These are phyloP conservation scores for Solidago caesia DNA, from an alignment of 129 eudicot genomes.

Conservation along the genomic window DNA sequence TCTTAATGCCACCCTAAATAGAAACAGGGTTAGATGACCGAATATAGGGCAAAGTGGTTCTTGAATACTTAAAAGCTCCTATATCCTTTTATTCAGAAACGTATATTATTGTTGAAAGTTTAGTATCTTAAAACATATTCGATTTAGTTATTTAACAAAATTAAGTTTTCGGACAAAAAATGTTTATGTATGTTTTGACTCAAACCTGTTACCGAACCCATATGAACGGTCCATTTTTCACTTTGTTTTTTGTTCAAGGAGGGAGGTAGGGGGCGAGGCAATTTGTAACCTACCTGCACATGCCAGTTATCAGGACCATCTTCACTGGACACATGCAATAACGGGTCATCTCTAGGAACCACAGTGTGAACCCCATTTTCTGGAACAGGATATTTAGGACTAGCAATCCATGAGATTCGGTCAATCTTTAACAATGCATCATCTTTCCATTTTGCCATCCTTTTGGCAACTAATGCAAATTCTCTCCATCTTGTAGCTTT, in stretches of 20 bases:
- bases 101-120: too few species aligned
- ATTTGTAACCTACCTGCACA: constrained; percentile 83
- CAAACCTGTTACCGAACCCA: too few species aligned
- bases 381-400: constrained; percentile 46
- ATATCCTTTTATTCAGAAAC: too few species aligned
- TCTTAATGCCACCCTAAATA: too few species aligned
- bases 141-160: too few species aligned
- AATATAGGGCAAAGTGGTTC: too few species aligned
- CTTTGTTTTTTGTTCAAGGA: neutral
- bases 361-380: constrained; percentile 39
- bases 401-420: constrained; percentile 87
- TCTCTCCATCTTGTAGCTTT: constrained; percentile 84
- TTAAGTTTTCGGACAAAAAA: too few species aligned
- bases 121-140: too few species aligned
- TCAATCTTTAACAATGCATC: constrained; percentile 83
- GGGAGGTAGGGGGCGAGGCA: neutral
- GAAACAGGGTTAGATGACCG: too few species aligned
- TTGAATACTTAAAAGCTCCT: too few species aligned
- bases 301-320: constrained; percentile 86
- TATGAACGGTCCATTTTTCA: neutral
- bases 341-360: constrained; percentile 69
- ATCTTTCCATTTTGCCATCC: constrained; percentile 63
- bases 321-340: constrained; percentile 56
- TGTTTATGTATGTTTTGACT: too few species aligned
- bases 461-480: constrained; percentile 52